These are phyloP conservation scores for Ogataea angusta DNA, from an alignment of 805 yeast species.

Conservation along the genomic window DNA sequence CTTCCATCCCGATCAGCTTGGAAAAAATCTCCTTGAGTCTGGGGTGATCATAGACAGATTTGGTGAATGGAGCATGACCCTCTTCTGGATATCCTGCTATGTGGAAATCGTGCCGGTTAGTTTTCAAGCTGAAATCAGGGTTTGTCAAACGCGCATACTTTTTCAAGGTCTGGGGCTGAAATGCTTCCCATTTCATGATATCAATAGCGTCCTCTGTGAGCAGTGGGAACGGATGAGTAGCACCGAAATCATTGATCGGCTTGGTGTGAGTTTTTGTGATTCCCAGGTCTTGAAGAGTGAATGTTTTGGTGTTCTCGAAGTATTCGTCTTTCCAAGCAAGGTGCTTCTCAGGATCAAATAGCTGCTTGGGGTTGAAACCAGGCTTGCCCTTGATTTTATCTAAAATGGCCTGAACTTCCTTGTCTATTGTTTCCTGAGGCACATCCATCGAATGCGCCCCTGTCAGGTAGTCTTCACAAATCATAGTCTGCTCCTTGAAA, in stretches of 20 bases:
- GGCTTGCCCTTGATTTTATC: slow-evolving; percentile 14
- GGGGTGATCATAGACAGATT: slow-evolving; percentile 52
- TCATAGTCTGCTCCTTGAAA: slow-evolving; percentile 6
- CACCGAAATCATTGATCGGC: slow-evolving; percentile 38
- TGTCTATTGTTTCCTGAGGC: slow-evolving; percentile 28
- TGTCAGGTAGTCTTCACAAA: slow-evolving; percentile 20
- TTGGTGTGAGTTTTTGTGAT: slow-evolving; percentile 36
- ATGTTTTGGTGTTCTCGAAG: slow-evolving; percentile 35
- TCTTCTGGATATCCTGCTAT: slow-evolving; percentile 47
- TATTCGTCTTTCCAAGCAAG: slow-evolving; percentile 37
- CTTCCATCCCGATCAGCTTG: slow-evolving; percentile 48
- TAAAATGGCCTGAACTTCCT: slow-evolving; percentile 22
- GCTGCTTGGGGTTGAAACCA: slow-evolving; percentile 19
- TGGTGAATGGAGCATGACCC: slow-evolving; percentile 42
- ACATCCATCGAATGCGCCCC: slow-evolving; percentile 25
- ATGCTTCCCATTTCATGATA: slow-evolving; percentile 52
- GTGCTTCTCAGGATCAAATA: slow-evolving; percentile 39
- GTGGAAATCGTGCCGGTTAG: slow-evolving; percentile 40
- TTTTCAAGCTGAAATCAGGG: slow-evolving; percentile 25
- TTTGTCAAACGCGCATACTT: slow-evolving; percentile 42
- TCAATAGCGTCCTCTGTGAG: slow-evolving; percentile 56
- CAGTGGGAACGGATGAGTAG: slow-evolving; percentile 56
- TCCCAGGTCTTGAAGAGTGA: slow-evolving; percentile 37
- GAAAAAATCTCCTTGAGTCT: slow-evolving; percentile 45
- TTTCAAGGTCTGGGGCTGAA: slow-evolving; percentile 40